These are phyloP conservation scores for Tagetes erecta DNA, from an alignment of 129 eudicot species.

Conservation along the genomic window DNA sequence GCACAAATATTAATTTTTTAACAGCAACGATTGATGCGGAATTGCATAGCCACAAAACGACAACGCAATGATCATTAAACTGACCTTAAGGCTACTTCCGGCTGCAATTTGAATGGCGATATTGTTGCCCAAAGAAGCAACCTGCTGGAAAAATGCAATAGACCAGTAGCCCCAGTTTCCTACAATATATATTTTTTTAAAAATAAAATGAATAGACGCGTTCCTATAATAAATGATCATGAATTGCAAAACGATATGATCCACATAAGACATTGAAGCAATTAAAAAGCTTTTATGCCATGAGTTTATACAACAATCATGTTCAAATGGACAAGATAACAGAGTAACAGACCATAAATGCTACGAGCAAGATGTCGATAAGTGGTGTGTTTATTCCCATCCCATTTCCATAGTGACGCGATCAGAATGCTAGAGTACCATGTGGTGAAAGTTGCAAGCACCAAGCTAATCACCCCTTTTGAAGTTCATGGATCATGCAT, in stretches of 20 bases:
- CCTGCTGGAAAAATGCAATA: slow-evolving; percentile 67
- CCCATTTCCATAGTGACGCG: slow-evolving; percentile 67
- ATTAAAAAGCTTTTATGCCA: too few relatives aligned
- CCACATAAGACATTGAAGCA: not conserved
- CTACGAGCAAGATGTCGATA: slow-evolving; percentile 54
- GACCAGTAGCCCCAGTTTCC: slow-evolving; percentile 68
- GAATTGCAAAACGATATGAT: not conserved
- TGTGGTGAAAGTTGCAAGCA: slow-evolving; percentile 48
- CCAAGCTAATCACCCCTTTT: slow-evolving; percentile 55
- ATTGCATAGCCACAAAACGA: not conserved
- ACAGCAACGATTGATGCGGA: not conserved
- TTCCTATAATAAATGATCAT: too few relatives aligned
- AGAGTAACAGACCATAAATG: slow-evolving; percentile 43
- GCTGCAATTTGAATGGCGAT: slow-evolving; percentile 69
- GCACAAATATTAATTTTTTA: not conserved
- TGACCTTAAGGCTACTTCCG: slow-evolving; percentile 57
- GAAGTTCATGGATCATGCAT: slow-evolving; percentile 18
- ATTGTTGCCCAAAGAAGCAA: slow-evolving; percentile 65
- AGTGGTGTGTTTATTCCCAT: slow-evolving; percentile 55
- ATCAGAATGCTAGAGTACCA: slow-evolving; percentile 58
- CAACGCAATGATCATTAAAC: not conserved
- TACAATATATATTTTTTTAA: slow-evolving; percentile 19
- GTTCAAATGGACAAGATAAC: too few relatives aligned
- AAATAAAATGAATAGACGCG: too few relatives aligned
- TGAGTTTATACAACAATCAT: too few relatives aligned